phyloP scores from a whole-genome alignment of 129 eudicot genomes.

The Ambrosia artemisiifolia region DNA sequence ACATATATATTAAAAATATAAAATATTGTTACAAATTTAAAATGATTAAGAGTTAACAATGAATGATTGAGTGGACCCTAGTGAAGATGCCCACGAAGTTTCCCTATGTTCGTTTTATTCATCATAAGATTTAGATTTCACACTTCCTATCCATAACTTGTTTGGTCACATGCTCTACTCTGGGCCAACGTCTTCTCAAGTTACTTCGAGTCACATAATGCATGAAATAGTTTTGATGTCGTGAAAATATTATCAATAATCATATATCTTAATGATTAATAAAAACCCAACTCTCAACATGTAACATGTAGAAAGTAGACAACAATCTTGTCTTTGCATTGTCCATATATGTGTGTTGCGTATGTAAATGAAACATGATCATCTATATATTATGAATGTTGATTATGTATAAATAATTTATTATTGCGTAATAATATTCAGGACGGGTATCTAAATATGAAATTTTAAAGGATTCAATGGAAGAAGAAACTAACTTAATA shows the following conservation, averaged over 20 bases:
- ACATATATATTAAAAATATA: not conserved
- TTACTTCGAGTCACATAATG: not conserved
- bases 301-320: not conserved
- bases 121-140: not conserved
- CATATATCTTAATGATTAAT: too few relatives aligned
- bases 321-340: not conserved
- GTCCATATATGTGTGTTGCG: not conserved
- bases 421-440: too few relatives aligned
- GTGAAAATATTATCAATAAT: too few relatives aligned
- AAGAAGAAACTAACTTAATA: too few relatives aligned
- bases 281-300: too few relatives aligned
- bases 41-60: not conserved
- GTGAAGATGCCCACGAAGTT: constrained; percentile 28
- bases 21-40: not conserved
- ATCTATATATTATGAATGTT: not conserved
- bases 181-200: not conserved
- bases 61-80: constrained; percentile 11
- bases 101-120: constrained; percentile 27
- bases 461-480: too few relatives aligned
- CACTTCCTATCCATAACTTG: not conserved
- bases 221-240: not conserved
- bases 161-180: not conserved
- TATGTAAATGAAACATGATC: not conserved
- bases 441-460: too few relatives aligned
- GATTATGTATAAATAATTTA: too few relatives aligned